A percentile compares a stretch with the other conserved stretches of the same genome.
Evolutionary conservation across 2,329 filamentous ascomycete genomes (phyloP).

Genomic region (Mollisiaceae sp.): DNA sequence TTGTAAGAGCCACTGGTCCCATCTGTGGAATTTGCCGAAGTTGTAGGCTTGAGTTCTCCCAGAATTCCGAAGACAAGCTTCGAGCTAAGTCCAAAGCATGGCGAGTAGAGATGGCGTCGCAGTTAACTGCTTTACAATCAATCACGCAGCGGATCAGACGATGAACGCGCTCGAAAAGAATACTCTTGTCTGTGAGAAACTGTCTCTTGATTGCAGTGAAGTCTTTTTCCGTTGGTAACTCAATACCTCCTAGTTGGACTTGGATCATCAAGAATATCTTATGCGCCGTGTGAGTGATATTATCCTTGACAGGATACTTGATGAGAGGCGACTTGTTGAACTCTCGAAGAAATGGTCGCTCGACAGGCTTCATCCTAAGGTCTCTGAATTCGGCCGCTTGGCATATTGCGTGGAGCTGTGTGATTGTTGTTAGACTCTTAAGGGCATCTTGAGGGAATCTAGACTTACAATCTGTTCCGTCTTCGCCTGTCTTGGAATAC

Average conservation of each 20-base stretch:
- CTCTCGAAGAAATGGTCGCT: slow-evolving; percentile 72
- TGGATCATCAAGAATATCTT: slow-evolving; percentile 83
- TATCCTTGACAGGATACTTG: slow-evolving; percentile 72
- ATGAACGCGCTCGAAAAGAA: slow-evolving; percentile 71
- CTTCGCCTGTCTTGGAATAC: slow-evolving; percentile 62
- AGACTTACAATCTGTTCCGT: slow-evolving; percentile 70
- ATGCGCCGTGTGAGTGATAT: slow-evolving; percentile 68
- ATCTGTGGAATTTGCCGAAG: slow-evolving; percentile 83
- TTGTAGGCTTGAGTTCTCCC: slow-evolving; percentile 83
- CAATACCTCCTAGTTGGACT: slow-evolving; percentile 69
- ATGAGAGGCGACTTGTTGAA: slow-evolving; percentile 73
- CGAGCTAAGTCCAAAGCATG: slow-evolving; percentile 79
- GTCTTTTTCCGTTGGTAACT: slow-evolving; percentile 64
- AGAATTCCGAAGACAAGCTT: slow-evolving; percentile 70
- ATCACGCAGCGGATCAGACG: slow-evolving; percentile 76
- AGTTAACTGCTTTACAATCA: slow-evolving; percentile 66
- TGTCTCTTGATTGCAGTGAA: slow-evolving; percentile 58
- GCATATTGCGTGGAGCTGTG: slow-evolving; percentile 67
- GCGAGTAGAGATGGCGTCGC: slow-evolving; percentile 69
- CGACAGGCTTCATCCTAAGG: slow-evolving; percentile 70
- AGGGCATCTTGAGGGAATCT: neutral
- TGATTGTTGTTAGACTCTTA: slow-evolving; percentile 29
- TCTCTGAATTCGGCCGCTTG: slow-evolving; percentile 76
- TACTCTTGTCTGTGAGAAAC: slow-evolving; percentile 62
- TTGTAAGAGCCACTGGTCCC: slow-evolving; percentile 76